phyloP scores from a whole-genome alignment of 371 early-diverging fungal genomes.

The Lichtheimia corymbifera region DNA sequence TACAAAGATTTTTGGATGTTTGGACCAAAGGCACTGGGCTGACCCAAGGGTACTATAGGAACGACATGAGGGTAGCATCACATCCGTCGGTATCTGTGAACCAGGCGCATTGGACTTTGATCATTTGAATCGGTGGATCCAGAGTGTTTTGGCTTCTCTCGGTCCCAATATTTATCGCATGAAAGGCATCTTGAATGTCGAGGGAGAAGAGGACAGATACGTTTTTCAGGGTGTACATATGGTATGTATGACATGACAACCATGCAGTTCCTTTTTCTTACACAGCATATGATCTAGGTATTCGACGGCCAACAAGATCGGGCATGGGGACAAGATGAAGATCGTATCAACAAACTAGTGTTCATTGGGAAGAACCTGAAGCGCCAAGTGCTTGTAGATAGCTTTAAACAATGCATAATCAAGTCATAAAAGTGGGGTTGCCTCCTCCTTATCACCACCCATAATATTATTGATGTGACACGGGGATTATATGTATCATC shows the following conservation, averaged over 20 bases:
- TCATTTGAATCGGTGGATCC: slow-evolving; percentile 30
- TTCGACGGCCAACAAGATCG: slow-evolving; percentile 35
- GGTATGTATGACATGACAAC: slow-evolving; percentile 7
- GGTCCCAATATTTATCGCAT: slow-evolving; percentile 34
- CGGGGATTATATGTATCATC: too few species aligned
- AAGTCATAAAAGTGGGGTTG: neutral
- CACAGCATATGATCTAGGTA: slow-evolving; percentile 13
- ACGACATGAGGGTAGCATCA: slow-evolving; percentile 13
- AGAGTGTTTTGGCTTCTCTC: slow-evolving; percentile 24
- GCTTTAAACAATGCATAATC: slow-evolving; percentile 26
- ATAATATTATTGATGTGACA: too few species aligned
- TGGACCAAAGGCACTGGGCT: neutral
- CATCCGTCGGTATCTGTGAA: slow-evolving; percentile 25
- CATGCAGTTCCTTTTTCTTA: neutral
- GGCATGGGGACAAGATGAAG: slow-evolving; percentile 26
- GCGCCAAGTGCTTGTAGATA: slow-evolving; percentile 17
- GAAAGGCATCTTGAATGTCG: slow-evolving; percentile 36
- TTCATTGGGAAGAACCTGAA: slow-evolving; percentile 38
- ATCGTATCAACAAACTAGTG: slow-evolving; percentile 25
- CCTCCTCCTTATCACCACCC: too few species aligned
- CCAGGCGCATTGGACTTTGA: slow-evolving; percentile 24
- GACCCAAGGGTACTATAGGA: neutral
- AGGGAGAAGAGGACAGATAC: slow-evolving; percentile 33
- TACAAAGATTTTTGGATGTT: neutral
- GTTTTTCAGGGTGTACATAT: slow-evolving; percentile 48